Base-by-base conservation (phyloP, 176 grass and related monocot species). In the Hordeum marinum region DNA sequence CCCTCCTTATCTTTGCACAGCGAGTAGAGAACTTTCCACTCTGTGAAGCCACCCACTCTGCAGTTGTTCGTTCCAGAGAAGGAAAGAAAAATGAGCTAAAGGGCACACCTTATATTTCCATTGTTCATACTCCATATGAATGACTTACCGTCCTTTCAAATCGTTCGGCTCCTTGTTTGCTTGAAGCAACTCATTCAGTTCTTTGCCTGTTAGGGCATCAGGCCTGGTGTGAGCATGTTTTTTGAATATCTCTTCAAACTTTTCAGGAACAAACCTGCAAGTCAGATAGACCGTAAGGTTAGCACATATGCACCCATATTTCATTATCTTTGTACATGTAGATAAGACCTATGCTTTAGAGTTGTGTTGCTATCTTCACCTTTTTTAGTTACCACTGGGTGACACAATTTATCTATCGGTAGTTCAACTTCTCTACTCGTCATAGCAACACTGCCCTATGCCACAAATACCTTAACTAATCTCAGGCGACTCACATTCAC, bases 161-260 rank as follows among this genome's bases (percentile, higher is more conserved):
- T 96, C 94, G 60, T 91, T 96, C 6, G 88, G 88, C 31, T 86
- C 72, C 75, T 81, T 84, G 57, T 96, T 96, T n/a, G 62, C 77
- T 78, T 78, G 25, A 50, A 96, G 81, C 94, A 96, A 25, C 73
- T 89, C 88, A 61, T 83, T 68, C 31, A 93, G 35, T 31, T 96
- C 94, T 72, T 90, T 82, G 11, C 57, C 80, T 62, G 94, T 93
- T 0, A 96, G 26, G 59, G 91, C 94, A 72, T 96, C 85, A 26
- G 80, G 86, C 80, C 88, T 89, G 5, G 91, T 89, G 32, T 83
- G 80, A 12, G 88, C 91, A 83, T 93, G 72, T 84, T 96, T 93
- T 77, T 87, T 82, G 80, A 96, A 96, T 41, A 96, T 91, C 78
- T 93, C 84, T 63, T 93, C 91, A 45, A 96, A 96, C 58, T 96